These are phyloP conservation scores for Zhuliangozyma parablackwelliae DNA, from an alignment of 1,139 yeast genomes.

Conservation along the genomic window DNA sequence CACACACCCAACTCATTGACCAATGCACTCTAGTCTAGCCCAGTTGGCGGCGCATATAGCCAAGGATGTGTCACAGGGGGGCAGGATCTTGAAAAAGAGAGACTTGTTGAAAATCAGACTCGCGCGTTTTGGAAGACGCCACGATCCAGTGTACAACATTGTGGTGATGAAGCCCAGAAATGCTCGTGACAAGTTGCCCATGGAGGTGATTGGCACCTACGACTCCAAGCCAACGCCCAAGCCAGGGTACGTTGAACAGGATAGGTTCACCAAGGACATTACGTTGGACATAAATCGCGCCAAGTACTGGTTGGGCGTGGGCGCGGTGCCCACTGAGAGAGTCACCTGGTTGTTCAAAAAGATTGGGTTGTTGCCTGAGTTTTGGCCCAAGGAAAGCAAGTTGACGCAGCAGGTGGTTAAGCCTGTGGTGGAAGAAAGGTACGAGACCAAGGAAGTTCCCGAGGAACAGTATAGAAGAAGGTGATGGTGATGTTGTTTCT, in stretches of 20 bases:
- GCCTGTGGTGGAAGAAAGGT: slow-evolving; percentile 24
- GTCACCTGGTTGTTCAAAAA: slow-evolving; percentile 75
- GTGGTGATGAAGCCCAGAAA: slow-evolving; percentile 75
- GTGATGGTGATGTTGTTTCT: slow-evolving; percentile 11
- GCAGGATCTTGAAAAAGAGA: not conserved
- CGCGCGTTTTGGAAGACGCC: slow-evolving; percentile 88
- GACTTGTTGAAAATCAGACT: slow-evolving; percentile 52
- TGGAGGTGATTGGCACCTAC: slow-evolving; percentile 93
- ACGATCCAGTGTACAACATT: slow-evolving; percentile 84
- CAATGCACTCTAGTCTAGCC: slow-evolving; percentile 1
- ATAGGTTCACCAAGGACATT: slow-evolving; percentile 55
- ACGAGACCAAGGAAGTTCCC: slow-evolving; percentile 29
- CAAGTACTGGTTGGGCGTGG: slow-evolving; percentile 97
- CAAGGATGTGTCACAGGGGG: not conserved
- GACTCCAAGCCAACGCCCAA: slow-evolving; percentile 77
- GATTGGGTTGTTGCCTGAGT: slow-evolving; percentile 70
- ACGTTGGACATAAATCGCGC: slow-evolving; percentile 82
- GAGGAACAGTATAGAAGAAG: slow-evolving; percentile 33
- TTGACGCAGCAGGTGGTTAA: slow-evolving; percentile 32
- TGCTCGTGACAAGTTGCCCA: slow-evolving; percentile 81
- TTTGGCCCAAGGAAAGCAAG: slow-evolving; percentile 57
- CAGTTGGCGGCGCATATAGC: slow-evolving; percentile 13
- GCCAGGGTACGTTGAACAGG: slow-evolving; percentile 27
- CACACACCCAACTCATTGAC: too few relatives aligned
- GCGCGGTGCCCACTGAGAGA: slow-evolving; percentile 92